A percentile compares a stretch with the other conserved stretches of the same genome.
Evolutionary conservation across 495 filamentous ascomycete species (phyloP).

Genomic region (Staphylotrichum tortipilum): DNA sequence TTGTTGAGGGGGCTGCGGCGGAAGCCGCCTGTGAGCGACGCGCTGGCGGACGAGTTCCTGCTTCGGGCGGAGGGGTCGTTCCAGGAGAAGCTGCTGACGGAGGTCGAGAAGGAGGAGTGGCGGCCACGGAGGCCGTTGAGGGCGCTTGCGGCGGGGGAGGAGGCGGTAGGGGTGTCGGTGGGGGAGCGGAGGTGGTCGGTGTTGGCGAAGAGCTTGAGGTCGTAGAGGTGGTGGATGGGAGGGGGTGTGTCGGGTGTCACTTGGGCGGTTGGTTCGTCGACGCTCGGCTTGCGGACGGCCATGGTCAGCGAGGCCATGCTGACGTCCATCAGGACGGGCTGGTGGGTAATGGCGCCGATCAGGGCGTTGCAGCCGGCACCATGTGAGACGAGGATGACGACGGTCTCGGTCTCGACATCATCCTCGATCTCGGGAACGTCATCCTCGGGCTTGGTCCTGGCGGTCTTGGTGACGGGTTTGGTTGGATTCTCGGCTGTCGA

Average conservation of each 20-base stretch:
- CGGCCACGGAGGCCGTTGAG: conserved; percentile 16
- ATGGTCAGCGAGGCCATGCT: conserved; percentile 84
- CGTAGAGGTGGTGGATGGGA: conserved; percentile 54
- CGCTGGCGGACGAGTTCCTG: conserved; percentile 25
- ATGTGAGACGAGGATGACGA: conserved; percentile 89
- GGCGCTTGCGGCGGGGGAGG: conserved; percentile 12
- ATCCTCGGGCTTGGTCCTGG: conserved; percentile 15
- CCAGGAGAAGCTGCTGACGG: conserved; percentile 24
- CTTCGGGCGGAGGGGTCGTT: conserved; percentile 17
- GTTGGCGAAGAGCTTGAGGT: conserved; percentile 66
- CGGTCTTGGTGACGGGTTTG: conserved; percentile 31
- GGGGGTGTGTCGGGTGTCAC: conserved; percentile 31
- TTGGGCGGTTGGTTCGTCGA: conserved; percentile 6
- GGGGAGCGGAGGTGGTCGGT: conserved; percentile 66
- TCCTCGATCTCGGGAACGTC: conserved; percentile 30
- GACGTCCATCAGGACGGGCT: conserved; percentile 82
- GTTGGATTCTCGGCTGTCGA: conserved; percentile 43
- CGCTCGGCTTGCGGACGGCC: conserved; percentile 59
- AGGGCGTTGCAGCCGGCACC: conserved; percentile 97
- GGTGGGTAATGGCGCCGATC: conserved; percentile 80
- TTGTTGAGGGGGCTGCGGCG: conserved; percentile 20
- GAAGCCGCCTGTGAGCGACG: conserved; percentile 25
- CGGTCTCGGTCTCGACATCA: conserved; percentile 56
- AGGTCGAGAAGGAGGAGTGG: conserved; percentile 23
- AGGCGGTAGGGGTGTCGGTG: conserved; percentile 26